Percentiles rank a stretch among this genome's conserved stretches.
Evolutionary conservation across 2,329 filamentous ascomycete genomes (phyloP).

Genomic region (Diaporthe vexans): DNA sequence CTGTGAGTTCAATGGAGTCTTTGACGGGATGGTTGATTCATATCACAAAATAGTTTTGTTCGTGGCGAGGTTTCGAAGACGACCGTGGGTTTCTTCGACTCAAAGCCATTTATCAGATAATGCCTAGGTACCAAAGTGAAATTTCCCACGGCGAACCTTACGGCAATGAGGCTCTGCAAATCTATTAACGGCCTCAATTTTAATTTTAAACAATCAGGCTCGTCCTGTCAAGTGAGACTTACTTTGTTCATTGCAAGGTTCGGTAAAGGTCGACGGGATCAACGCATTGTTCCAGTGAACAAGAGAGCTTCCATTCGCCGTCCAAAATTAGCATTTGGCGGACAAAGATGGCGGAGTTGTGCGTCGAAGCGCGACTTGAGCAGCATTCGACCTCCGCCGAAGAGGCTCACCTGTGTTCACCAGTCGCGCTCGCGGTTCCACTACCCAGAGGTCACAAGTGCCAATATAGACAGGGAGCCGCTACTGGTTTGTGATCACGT

Average conservation of each 20-base stretch:
- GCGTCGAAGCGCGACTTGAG: background rate
- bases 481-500: background rate
- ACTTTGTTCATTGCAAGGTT: background rate
- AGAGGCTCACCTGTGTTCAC: background rate
- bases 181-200: background rate
- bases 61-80: background rate
- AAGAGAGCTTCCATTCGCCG: background rate
- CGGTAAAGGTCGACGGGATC: background rate
- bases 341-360: background rate
- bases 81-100: background rate
- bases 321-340: background rate
- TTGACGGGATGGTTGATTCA: background rate
- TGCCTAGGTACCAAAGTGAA: no score
- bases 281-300: background rate
- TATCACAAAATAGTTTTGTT: background rate
- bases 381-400: background rate
- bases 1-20: no score
- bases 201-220: background rate
- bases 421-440: background rate
- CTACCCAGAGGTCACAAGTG: background rate
- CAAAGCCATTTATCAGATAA: background rate
- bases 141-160: no score
- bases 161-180: no score
- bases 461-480: background rate
- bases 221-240: no score